phyloP scores from a whole-genome alignment of 208 protist genomes.

The Acanthamoeba castellanii region DNA sequence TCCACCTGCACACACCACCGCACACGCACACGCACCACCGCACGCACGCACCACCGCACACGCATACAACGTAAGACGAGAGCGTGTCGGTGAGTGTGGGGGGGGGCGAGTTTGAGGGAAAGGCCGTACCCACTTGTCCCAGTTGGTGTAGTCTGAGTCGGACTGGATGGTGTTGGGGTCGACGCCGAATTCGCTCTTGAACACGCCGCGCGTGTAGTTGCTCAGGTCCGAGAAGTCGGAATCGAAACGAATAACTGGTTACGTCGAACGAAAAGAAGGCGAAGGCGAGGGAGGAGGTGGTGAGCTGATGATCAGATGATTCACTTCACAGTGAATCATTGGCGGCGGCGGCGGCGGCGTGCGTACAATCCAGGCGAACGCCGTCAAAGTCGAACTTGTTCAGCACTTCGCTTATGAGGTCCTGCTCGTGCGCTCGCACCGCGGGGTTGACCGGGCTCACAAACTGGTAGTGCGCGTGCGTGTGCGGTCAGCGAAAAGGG shows the following conservation, averaged over 20 bases:
- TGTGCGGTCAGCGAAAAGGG: background rate
- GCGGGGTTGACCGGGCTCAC: constrained; percentile 18
- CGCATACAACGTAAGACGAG: background rate
- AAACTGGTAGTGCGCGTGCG: background rate
- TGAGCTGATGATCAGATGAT: no score
- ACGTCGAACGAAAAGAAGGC: background rate
- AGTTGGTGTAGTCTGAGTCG: background rate
- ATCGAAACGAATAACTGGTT: constrained; percentile 7
- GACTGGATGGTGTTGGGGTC: background rate
- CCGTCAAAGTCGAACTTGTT: constrained; percentile 41
- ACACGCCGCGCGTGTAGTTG: constrained; percentile 21
- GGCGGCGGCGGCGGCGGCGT: background rate
- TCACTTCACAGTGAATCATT: no score
- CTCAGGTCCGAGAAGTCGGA: constrained; percentile 33
- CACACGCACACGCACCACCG: no score
- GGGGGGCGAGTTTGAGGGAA: background rate
- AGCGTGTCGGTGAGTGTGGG: background rate
- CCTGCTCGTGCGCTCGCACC: background rate
- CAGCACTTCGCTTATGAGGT: background rate
- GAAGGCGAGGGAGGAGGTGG: no score
- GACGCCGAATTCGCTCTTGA: background rate
- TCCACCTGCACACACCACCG: no score
- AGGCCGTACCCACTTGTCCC: background rate
- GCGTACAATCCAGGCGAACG: constrained; percentile 19
- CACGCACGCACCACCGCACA: no score